Evolutionary conservation across 306 rosid species (phyloP).

Genomic region (Notholithocarpus densiflorus): DNA sequence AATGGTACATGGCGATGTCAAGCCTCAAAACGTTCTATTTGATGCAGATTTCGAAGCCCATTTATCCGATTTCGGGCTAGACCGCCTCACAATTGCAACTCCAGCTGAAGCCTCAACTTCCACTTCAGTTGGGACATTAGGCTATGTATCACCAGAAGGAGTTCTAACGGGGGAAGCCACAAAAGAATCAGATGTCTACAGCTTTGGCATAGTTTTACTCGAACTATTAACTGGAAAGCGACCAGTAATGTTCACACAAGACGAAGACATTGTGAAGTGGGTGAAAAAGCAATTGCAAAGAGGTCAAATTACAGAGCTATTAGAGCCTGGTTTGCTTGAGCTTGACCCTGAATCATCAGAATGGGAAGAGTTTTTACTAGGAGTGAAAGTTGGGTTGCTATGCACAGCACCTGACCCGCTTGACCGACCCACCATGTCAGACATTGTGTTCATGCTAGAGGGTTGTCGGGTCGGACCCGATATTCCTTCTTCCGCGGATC

Average conservation of each 20-base stretch:
- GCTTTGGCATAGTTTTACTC: slow-evolving; percentile 81
- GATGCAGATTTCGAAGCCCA: slow-evolving; percentile 98
- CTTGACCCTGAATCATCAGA: slow-evolving; percentile 94
- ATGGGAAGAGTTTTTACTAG: slow-evolving; percentile 93
- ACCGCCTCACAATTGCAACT: slow-evolving; percentile 42
- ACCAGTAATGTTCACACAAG: slow-evolving; percentile 87
- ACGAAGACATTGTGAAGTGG: slow-evolving; percentile 96
- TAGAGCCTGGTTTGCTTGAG: slow-evolving; percentile 90
- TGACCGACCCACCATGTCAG: slow-evolving; percentile 92
- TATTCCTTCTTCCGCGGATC: slow-evolving; percentile 84
- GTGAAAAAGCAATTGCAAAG: slow-evolving; percentile 83
- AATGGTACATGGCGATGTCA: slow-evolving; percentile 70
- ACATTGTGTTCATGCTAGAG: slow-evolving; percentile 98
- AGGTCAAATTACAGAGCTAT: slow-evolving; percentile 80
- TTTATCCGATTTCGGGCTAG: slow-evolving; percentile 86
- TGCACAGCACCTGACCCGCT: slow-evolving; percentile 93
- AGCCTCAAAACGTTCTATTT: slow-evolving; percentile 79
- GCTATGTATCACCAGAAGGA: slow-evolving; percentile 84
- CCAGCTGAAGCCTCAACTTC: slow-evolving; percentile 72
- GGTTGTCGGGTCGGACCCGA: slow-evolving; percentile 95
- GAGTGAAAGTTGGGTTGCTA: slow-evolving; percentile 87
- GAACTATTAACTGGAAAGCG: slow-evolving; percentile 86
- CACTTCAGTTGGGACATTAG: slow-evolving; percentile 68
- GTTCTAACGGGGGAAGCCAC: slow-evolving; percentile 70
- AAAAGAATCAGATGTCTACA: slow-evolving; percentile 84